Evolutionary conservation across 768 basidiomycete genomes (phyloP), one percentile per base, ranked within the genome.

Genomic region (Daedaleopsis sinensis): DNA sequence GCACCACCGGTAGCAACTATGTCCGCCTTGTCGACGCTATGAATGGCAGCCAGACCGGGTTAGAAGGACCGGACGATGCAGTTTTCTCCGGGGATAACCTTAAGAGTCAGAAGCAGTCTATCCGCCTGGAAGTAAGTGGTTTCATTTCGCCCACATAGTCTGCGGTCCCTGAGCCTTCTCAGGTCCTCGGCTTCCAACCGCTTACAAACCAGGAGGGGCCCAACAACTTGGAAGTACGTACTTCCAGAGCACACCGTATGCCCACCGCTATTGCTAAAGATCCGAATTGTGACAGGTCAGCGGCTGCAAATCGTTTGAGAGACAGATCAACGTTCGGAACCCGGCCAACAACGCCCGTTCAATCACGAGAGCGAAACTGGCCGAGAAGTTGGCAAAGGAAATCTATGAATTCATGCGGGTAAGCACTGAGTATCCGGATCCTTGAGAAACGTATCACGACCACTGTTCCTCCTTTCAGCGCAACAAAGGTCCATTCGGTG

Each of bases 351-450:
- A 57, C 18, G 50, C 38, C 1, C 47, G 11, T 21, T 59, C 62
- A 1, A 59, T 63, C 49, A 63, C 62, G 10, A 52, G 50, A 18
- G 57, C 55, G 8, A 59, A 44, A n/a, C 44, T 64, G 8, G 63
- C 63, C 18, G 59, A 64, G 55, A 60, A 64, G 51, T 49, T 64
- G 13, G 63, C 63, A 13, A 52, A 55, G n/a, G 58, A 59, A 23
- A 53, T 64, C 37, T 57, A 21, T 21, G 58, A 57, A 7, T 64
- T 50, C 49, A 48, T 64, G 54, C 32, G 47, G 18, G 63, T 64
- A 24, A 35, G 58, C 23, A 23, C 32, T n/a, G 13, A 32, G 27
- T 23, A 1, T 18, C 13, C 32, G 12, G 42, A 38, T 37, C 1
- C 23, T 8, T 24, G 54, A 42, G 11, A 3, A n/a, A 24, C n/a